These are phyloP conservation scores for Phytophthora macrochlamydospora DNA, from an alignment of 352 stramenopile genomes.

Conservation along the genomic window DNA sequence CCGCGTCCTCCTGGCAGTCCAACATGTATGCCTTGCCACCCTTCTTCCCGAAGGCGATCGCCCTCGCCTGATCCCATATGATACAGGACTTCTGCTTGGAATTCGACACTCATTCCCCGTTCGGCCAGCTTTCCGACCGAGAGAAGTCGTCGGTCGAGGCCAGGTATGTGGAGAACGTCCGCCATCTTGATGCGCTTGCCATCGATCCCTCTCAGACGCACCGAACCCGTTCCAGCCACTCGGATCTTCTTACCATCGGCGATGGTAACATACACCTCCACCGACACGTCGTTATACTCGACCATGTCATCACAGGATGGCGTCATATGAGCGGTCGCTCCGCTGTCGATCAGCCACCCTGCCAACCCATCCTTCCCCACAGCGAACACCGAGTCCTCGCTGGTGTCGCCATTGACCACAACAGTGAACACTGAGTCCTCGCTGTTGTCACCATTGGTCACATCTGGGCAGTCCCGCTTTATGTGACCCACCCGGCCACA, in stretches of 20 bases:
- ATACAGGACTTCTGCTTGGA: slow-evolving; percentile 2
- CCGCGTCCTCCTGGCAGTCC: slow-evolving; percentile 12
- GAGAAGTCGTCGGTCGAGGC: slow-evolving; percentile 17
- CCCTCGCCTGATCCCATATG: slow-evolving; percentile 11
- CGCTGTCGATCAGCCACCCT: slow-evolving; percentile 19
- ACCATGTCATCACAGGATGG: slow-evolving; percentile 13
- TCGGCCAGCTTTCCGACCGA: slow-evolving; percentile 20
- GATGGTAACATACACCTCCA: slow-evolving; percentile 16
- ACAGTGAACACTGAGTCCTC: too few relatives aligned
- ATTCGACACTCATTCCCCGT: slow-evolving; percentile 14
- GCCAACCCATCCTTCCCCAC: neutral
- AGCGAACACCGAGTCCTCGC: slow-evolving; percentile 7
- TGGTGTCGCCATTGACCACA: neutral
- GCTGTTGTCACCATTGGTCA: too few relatives aligned
- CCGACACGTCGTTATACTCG: slow-evolving; percentile 5
- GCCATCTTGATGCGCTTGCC: slow-evolving; percentile 1
- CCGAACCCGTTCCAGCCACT: slow-evolving; percentile 4
- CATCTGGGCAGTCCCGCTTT: too few relatives aligned
- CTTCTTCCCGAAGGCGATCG: slow-evolving; percentile 17
- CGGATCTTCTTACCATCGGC: slow-evolving; percentile 16
- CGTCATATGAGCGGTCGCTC: slow-evolving; percentile 21
- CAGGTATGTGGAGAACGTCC: slow-evolving; percentile 18
- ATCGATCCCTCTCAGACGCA: neutral
- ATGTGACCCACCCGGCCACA: too few relatives aligned
- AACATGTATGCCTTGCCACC: slow-evolving; percentile 22